Evolutionary conservation across 257 asterid genomes (phyloP).

Genomic region (Galeopsis tetrahit): DNA sequence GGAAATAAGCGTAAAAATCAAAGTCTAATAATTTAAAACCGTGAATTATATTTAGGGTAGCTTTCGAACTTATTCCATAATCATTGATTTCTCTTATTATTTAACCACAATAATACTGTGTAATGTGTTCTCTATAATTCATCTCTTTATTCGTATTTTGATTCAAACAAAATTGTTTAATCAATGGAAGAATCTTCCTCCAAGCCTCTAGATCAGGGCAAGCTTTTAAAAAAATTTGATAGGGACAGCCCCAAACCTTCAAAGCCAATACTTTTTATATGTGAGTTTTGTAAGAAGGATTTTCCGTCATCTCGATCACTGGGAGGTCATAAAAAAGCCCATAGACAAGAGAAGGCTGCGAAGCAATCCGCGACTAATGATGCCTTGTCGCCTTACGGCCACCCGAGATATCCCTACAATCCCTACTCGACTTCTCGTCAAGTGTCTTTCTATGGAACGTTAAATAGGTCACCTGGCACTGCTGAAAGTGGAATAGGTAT

Average conservation of each 20-base stretch:
- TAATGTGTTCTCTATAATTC: background rate
- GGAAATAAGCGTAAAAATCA: conserved; percentile 7
- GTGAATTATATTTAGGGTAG: conserved; percentile 26
- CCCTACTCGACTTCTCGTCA: conserved; percentile 42
- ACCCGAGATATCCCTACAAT: conserved; percentile 36
- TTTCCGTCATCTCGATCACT: conserved; percentile 71
- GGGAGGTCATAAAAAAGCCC: conserved; percentile 86
- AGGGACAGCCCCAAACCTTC: conserved; percentile 24
- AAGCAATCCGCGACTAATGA: conserved; percentile 42
- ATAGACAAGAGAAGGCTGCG: conserved; percentile 68
- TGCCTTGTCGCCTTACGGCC: conserved; percentile 14
- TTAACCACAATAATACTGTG: background rate
- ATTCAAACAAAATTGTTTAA: background rate
- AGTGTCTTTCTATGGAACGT: conserved; percentile 35
- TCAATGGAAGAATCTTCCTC: conserved; percentile 37
- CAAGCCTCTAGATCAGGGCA: conserved; percentile 34
- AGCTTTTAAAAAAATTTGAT: too few species aligned
- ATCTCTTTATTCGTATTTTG: conserved; percentile 17
- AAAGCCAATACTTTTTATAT: conserved; percentile 47
- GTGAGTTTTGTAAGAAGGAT: conserved; percentile 58
- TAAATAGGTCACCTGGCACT: conserved; percentile 43
- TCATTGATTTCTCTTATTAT: conserved; percentile 30
- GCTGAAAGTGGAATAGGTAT: conserved; percentile 32
- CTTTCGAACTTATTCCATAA: conserved; percentile 49
- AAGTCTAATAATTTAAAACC: too few species aligned